phyloP scores from a whole-genome alignment of 2,329 filamentous ascomycete genomes.

The Bipolaris victoriae region DNA sequence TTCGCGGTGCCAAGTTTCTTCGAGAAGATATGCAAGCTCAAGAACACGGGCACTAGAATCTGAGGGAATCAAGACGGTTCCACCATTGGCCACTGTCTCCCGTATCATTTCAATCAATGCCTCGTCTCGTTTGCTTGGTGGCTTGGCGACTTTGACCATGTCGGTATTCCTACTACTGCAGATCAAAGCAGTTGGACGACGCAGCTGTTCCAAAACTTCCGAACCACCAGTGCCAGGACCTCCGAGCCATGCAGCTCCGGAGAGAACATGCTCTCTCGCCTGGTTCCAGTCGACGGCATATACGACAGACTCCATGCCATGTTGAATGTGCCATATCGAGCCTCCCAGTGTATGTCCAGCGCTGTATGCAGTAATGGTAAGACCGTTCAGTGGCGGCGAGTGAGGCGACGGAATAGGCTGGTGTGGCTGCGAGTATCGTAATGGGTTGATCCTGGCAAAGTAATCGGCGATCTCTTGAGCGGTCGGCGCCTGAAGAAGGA shows the following conservation, averaged over 20 bases:
- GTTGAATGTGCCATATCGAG: conserved; percentile 98
- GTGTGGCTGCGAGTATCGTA: conserved; percentile 97
- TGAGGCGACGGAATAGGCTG: conserved; percentile 86
- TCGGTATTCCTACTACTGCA: conserved; percentile 87
- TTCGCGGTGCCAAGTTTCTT: conserved; percentile 77
- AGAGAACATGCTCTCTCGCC: conserved; percentile 91
- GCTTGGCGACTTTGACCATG: conserved; percentile 71
- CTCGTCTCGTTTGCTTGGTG: conserved; percentile 83
- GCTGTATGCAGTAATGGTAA: conserved; percentile 96
- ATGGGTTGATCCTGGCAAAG: conserved; percentile 85
- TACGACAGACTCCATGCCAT: conserved; percentile 94
- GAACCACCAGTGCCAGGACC: conserved; percentile 79
- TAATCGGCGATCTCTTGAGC: conserved; percentile 89
- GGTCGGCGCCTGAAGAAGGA: conserved; percentile 73
- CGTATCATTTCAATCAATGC: conserved; percentile 80
- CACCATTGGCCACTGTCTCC: conserved; percentile 79
- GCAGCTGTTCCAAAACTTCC: conserved; percentile 90
- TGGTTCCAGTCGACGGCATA: conserved; percentile 99
- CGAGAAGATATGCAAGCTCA: conserved; percentile 88
- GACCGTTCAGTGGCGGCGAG: conserved; percentile 84
- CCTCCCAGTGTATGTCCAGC: conserved; percentile 94
- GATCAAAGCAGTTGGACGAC: conserved; percentile 90
- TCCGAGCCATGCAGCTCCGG: conserved; percentile 91
- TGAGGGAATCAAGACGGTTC: conserved; percentile 89
- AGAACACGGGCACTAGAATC: conserved; percentile 95